Percentiles rank a stretch among this genome's conserved stretches.
Evolutionary conservation across 208 protist species (phyloP).

Genomic region (Leishmania tropica): DNA sequence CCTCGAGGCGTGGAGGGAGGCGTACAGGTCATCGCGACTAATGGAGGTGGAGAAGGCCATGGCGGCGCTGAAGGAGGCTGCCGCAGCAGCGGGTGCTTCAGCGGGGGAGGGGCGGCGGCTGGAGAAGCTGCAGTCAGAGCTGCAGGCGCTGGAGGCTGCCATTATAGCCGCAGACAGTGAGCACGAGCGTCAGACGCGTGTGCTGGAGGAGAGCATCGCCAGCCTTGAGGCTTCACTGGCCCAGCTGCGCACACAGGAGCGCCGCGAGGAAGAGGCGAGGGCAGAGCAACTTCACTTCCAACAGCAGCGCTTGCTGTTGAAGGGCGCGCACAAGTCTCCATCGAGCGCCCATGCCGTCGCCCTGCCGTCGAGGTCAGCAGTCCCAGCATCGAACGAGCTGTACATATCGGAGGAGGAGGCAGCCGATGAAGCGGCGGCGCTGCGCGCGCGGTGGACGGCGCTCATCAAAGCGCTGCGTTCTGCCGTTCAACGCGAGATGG

Average conservation of each 20-base stretch:
- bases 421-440: slow-evolving; percentile 16
- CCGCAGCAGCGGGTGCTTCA: neutral
- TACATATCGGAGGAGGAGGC: slow-evolving; percentile 34
- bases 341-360: neutral
- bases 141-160: slow-evolving; percentile 19
- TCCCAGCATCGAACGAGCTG: slow-evolving; percentile 1
- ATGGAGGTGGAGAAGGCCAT: slow-evolving; percentile 23
- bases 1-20: slow-evolving; percentile 30
- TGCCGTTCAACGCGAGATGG: slow-evolving; percentile 26
- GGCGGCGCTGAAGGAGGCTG: neutral
- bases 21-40: slow-evolving; percentile 34
- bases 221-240: slow-evolving; percentile 4
- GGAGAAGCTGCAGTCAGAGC: slow-evolving; percentile 3
- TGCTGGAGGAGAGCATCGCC: neutral
- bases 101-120: slow-evolving; percentile 5
- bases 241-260: slow-evolving; percentile 7
- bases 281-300: slow-evolving; percentile 12
- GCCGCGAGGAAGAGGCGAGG: slow-evolving; percentile 5
- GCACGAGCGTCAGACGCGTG: slow-evolving; percentile 8
- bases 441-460: slow-evolving; percentile 29
- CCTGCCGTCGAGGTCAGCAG: neutral
- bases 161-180: slow-evolving; percentile 9
- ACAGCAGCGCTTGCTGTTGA: neutral
- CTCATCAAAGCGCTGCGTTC: slow-evolving; percentile 28
- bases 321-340: neutral